Evolutionary conservation across 495 filamentous ascomycete species (phyloP).

Genomic region (Penicillium pulvis): DNA sequence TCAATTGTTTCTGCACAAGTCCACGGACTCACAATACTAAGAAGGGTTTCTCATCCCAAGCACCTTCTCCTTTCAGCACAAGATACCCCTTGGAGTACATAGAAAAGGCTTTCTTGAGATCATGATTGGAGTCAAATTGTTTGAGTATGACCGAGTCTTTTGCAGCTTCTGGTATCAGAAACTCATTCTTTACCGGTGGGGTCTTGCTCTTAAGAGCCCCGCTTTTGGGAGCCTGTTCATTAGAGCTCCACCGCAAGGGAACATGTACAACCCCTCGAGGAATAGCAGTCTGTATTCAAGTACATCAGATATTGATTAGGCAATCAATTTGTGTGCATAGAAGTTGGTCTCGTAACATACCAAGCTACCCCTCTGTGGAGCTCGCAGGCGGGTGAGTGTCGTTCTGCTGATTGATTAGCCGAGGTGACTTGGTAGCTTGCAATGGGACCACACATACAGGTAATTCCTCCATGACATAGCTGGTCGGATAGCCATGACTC

Average conservation of each 20-base stretch:
- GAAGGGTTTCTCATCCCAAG: not conserved
- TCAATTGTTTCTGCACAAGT: not conserved
- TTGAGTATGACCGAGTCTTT: not conserved
- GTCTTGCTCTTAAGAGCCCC: not conserved
- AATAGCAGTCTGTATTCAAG: not conserved
- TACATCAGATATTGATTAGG: too few relatives aligned
- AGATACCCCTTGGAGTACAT: not conserved
- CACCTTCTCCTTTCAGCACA: not conserved
- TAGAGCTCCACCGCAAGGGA: not conserved
- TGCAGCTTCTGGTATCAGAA: not conserved
- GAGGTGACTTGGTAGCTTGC: not conserved
- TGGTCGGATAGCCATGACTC: not conserved
- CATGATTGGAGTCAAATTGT: not conserved
- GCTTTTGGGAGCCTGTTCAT: not conserved
- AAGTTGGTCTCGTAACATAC: constrained; percentile 2
- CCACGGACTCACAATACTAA: constrained; percentile 9
- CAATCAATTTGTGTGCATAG: not conserved
- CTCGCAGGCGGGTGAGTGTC: constrained; percentile 6
- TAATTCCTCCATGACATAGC: not conserved
- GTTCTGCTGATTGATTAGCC: constrained; percentile 13
- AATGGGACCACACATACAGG: constrained; percentile 3
- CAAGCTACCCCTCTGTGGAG: constrained; percentile 4
- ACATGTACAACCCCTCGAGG: not conserved
- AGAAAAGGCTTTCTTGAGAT: not conserved
- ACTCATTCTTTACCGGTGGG: too few relatives aligned